Base-by-base conservation (phyloP, 169 alveolate species). In the Plasmodium malariae region DNA sequence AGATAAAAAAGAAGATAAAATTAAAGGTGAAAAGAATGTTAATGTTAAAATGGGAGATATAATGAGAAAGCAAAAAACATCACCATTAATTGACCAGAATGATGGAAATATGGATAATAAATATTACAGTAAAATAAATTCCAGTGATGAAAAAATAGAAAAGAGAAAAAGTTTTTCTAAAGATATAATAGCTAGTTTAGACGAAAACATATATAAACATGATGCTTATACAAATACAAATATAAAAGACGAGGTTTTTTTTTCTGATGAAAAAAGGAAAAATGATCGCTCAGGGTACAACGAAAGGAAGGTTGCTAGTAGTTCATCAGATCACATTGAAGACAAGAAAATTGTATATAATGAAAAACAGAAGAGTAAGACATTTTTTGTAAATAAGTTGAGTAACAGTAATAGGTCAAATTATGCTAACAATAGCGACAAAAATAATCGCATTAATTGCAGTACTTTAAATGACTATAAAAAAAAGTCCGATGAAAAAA, bases 161-260 rank as follows among this genome's bases (percentile, higher is more conserved):
- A 71, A 71, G 11, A 45, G 48, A 48, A 45, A 3, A 71, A 71
- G 48, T 17, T 71, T 71, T 49, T 71, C 85, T 11, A 49, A 71
- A 57, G 48, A 59, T 17, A 45, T 71, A 28, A 1, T 71, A 28
- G 51, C 63, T 6, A 71, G 48, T 49, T 57, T 71, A 34, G 24
- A 51, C 17, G 85, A 71, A 9, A 71, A 49, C 12, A 71, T 71
- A 49, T 71, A 48, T 57, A 68, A 71, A 14, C 37, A 71, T 19
- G 48, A 71, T 71, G 19, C 26, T 34, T n/a, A 26, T 49, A 28
- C 19, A 14, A 21, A 30, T 48, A 19, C 19, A 68, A 28, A 43
- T 30, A n/a, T n/a, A n/a, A n/a, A n/a, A n/a, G n/a, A n/a, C n/a
- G n/a, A n/a, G n/a, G n/a, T n/a, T n/a, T n/a, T n/a, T n/a, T n/a